phyloP scores from a whole-genome alignment of 345 rosid species.

The Bruguiera gymnorhiza region DNA sequence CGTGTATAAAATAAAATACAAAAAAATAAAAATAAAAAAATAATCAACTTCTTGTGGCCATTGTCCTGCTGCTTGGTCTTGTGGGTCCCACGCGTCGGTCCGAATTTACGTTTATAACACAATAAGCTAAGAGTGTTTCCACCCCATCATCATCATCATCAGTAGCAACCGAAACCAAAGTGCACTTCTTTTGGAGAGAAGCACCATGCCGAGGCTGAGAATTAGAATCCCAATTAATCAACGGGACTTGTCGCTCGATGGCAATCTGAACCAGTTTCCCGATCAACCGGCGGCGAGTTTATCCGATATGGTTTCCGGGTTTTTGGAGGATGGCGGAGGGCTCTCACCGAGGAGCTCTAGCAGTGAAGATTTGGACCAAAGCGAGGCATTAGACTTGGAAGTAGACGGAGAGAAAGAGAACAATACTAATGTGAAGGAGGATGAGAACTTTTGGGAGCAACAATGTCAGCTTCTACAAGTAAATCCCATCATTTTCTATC shows the following conservation, averaged over 20 bases:
- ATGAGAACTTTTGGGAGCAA: constrained; percentile 23
- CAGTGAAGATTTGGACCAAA: not conserved
- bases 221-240: constrained; percentile 15
- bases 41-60: constrained; percentile 12
- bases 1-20: too few relatives aligned
- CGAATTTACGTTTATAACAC: constrained; percentile 15
- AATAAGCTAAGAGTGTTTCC: too few relatives aligned
- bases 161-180: too few relatives aligned
- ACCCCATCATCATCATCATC: not conserved
- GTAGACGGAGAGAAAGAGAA: constrained; percentile 21
- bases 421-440: not conserved
- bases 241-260: not conserved
- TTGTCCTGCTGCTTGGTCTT: constrained; percentile 4
- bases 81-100: constrained; percentile 1
- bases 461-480: constrained; percentile 29
- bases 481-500: not conserved
- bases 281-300: constrained; percentile 13
- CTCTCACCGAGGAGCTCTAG: not conserved
- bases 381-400: constrained; percentile 7
- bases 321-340: constrained; percentile 14
- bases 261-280: not conserved
- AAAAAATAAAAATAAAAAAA: not conserved
- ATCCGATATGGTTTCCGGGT: constrained; percentile 27
- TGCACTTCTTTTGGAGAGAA: too few relatives aligned
- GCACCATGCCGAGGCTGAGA: constrained; percentile 10